Base-by-base conservation (phyloP, 176 grass and related monocot genomes). In the Phyllostachys edulis region DNA sequence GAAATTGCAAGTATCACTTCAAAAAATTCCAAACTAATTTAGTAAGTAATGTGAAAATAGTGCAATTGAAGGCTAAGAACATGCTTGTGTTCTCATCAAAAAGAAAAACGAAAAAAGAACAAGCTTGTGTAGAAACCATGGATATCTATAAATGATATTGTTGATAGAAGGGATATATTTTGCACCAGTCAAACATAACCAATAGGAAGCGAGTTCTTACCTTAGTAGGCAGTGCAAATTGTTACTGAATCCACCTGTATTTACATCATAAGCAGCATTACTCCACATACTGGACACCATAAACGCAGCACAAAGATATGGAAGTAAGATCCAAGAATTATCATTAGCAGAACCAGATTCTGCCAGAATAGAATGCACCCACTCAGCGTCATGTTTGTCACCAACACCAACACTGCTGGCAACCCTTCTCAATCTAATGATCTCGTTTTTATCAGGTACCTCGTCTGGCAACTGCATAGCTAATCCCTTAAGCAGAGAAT, bases 311-410 rank as follows among this genome's bases (percentile, higher is more conserved):
- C 89, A 98, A 73, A 98, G 92, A 91, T 92, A 98, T 70, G 96
- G 96, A 88, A 98, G 91, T 60, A 98, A 77, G 84, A 80, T 86
- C 96, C 96, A 95, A 80, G 96, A 98, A 87, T 87, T 98, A 91
- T 98, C 89, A 77, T 87, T 91, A 88, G 84, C 93, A 42, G 85
- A 78, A 81, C 73, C 89, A 70, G 84, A 79, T 84, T 93, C 91
- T 76, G 84, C 68, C 80, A 98, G 82, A 88, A 98, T 93, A 34
- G 85, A 91, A 78, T 90, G 91, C 26, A 95, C 90, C 96, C 96
- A 98, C 71, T 98, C 91, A 6, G 93, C 85, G 23, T 98, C 96
- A 85, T 98, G 93, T 72, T 98, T 94, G 47, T 88, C 91, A 75
- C 89, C 89, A 69, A 93, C 83, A 85, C 91, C 90, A 23, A 93